Evolutionary conservation across 2,329 filamentous ascomycete species (phyloP).

Genomic region (Cladosporium velox): DNA sequence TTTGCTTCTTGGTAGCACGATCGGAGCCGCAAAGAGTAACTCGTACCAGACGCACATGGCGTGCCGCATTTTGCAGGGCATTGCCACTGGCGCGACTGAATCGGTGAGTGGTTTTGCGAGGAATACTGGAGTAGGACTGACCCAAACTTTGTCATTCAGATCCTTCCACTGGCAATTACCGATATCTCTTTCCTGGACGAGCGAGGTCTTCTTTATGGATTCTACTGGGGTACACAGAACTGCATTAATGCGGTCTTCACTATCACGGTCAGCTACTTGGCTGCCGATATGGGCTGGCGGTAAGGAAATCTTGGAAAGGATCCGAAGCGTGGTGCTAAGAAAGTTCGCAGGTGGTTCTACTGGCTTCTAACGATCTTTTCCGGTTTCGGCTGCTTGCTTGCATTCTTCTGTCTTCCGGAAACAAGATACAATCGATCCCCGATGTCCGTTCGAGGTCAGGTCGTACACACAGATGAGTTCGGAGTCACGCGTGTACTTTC

Average conservation of each 20-base stretch:
- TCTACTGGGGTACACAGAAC: conserved; percentile 46
- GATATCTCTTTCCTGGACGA: conserved; percentile 47
- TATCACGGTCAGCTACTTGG: conserved; percentile 41
- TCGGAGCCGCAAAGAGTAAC: conserved; percentile 40
- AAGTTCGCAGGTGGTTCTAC: conserved; percentile 41
- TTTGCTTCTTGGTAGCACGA: conserved; percentile 38
- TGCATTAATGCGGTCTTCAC: conserved; percentile 39
- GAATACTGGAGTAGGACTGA: not conserved
- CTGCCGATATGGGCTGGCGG: conserved; percentile 41
- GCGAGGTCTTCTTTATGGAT: conserved; percentile 39
- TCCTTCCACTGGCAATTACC: conserved; percentile 44
- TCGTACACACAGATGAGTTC: conserved; percentile 45
- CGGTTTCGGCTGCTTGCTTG: conserved; percentile 40
- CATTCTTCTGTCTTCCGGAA: conserved; percentile 46
- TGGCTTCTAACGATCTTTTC: conserved; percentile 43
- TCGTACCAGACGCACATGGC: conserved; percentile 42
- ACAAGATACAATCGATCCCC: conserved; percentile 41
- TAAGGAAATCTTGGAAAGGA: not conserved
- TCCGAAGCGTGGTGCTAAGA: not conserved
- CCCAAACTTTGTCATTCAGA: not conserved
- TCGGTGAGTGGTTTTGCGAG: conserved; percentile 26
- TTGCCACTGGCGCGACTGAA: conserved; percentile 45
- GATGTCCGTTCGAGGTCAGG: conserved; percentile 38
- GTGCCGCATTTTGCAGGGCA: conserved; percentile 38
- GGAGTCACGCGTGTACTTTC: conserved; percentile 41